Conservation (phyloP, 2,329 filamentous ascomycete genomes). For the Penicillium sclerotiorum region DNA sequence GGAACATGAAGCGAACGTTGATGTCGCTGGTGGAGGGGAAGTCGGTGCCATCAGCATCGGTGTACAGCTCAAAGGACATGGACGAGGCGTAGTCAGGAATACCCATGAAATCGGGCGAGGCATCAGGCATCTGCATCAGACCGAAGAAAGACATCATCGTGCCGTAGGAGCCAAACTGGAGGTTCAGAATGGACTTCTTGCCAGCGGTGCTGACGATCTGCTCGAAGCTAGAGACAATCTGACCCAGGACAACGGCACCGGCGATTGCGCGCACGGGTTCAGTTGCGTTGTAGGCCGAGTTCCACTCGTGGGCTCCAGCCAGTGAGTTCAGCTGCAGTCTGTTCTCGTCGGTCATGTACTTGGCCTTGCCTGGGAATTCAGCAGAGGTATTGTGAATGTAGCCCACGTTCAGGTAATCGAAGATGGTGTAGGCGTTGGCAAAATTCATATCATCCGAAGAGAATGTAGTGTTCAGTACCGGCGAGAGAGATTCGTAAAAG, state of each 20-base stretch:
- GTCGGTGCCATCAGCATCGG: constrained; percentile 44
- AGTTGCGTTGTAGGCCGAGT: constrained; percentile 73
- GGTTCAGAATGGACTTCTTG: constrained; percentile 43
- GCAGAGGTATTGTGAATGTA: constrained; percentile 58
- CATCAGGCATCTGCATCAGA: constrained; percentile 54
- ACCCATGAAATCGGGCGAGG: constrained; percentile 67
- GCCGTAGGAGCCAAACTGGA: constrained; percentile 66
- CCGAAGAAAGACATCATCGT: constrained; percentile 66
- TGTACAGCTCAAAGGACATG: constrained; percentile 76
- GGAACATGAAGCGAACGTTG: constrained; percentile 63
- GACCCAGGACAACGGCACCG: constrained; percentile 67
- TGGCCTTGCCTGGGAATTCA: constrained; percentile 34
- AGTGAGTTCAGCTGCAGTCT: constrained; percentile 69
- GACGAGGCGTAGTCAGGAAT: constrained; percentile 82
- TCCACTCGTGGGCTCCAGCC: constrained; percentile 79
- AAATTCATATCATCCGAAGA: constrained; percentile 52
- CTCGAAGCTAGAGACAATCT: constrained; percentile 55
- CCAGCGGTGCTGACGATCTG: constrained; percentile 41
- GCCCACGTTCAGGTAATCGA: constrained; percentile 65
- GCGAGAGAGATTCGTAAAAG: constrained; percentile 57
- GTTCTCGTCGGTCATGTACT: constrained; percentile 62
- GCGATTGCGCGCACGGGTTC: constrained; percentile 53
- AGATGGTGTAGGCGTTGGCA: constrained; percentile 69
- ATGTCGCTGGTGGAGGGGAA: constrained; percentile 55
- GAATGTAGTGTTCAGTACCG: constrained; percentile 58